Percentiles rank a stretch among this genome's conserved stretches.
Evolutionary conservation across 1,139 yeast species (phyloP).

Genomic region (Suhomyces chickasaworum): DNA sequence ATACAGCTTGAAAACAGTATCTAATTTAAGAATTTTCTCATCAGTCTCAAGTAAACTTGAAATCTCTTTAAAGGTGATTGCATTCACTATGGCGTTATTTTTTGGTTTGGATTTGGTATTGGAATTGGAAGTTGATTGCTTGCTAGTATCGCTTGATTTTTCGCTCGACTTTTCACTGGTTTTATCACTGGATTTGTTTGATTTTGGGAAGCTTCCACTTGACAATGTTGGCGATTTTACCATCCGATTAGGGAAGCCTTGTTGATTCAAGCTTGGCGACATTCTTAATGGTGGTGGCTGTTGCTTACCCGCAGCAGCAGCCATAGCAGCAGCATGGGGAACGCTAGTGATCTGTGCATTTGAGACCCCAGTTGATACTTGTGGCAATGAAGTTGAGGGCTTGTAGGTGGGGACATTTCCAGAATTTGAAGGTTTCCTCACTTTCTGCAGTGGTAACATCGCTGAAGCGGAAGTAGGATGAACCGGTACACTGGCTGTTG

Average conservation of each 20-base stretch:
- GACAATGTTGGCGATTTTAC: constrained; percentile 14
- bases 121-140: constrained; percentile 17
- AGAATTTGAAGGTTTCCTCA: constrained; percentile 4
- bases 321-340: constrained; percentile 20
- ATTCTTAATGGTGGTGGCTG: constrained; percentile 8
- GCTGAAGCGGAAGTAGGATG: background rate
- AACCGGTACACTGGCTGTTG: background rate
- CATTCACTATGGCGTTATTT: constrained; percentile 3
- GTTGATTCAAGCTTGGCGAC: constrained; percentile 9
- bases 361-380: constrained; percentile 2
- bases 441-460: constrained; percentile 1
- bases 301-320: constrained; percentile 18
- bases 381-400: background rate
- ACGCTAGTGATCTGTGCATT: constrained; percentile 8
- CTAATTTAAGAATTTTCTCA: constrained; percentile 48
- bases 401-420: constrained; percentile 3
- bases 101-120: background rate
- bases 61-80: constrained; percentile 37
- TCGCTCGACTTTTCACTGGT: background rate
- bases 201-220: constrained; percentile 9
- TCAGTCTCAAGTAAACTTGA: constrained; percentile 34
- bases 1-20: constrained; percentile 41
- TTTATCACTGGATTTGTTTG: background rate
- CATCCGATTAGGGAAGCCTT: constrained; percentile 4
- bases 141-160: background rate